Percentiles rank a stretch among this genome's conserved stretches.
Conservation (phyloP, 768 basidiomycete species). For the Hygrocybe punicea region DNA sequence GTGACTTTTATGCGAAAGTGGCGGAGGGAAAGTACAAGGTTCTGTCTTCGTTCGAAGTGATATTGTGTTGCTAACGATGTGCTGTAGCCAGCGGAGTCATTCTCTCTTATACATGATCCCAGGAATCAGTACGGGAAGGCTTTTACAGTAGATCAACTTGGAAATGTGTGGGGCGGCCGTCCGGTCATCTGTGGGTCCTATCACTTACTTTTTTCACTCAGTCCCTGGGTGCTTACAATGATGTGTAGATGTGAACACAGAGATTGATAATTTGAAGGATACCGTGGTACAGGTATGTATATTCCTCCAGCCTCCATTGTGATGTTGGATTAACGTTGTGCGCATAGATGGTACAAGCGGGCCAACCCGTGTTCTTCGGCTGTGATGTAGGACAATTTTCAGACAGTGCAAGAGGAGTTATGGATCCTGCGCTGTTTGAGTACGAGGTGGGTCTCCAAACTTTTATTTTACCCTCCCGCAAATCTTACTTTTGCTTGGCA, state of each 20-base stretch:
- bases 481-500: conserved; percentile 23
- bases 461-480: conserved; percentile 8
- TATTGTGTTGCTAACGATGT: not conserved
- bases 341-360: conserved; percentile 70
- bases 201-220: not conserved
- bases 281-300: conserved; percentile 63
- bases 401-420: conserved; percentile 66
- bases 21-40: conserved; percentile 56
- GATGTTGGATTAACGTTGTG: not conserved
- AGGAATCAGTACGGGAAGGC: conserved; percentile 78
- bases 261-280: conserved; percentile 75
- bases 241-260: conserved; percentile 79
- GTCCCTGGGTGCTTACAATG: not conserved
- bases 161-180: conserved; percentile 87
- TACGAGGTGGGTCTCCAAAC: conserved; percentile 80
- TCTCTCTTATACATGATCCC: conserved; percentile 95
- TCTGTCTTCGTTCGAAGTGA: conserved; percentile 18
- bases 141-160: conserved; percentile 89
- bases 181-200: conserved; percentile 76
- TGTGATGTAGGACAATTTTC: conserved; percentile 93
- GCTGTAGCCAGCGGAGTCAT: conserved; percentile 62
- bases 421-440: conserved; percentile 82
- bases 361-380: conserved; percentile 91
- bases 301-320: not conserved
- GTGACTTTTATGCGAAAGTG: conserved; percentile 73